Evolutionary conservation across 2,329 filamentous ascomycete genomes (phyloP), one percentile per base, ranked within the genome.

Genomic region (Fusarium oligoseptatum): DNA sequence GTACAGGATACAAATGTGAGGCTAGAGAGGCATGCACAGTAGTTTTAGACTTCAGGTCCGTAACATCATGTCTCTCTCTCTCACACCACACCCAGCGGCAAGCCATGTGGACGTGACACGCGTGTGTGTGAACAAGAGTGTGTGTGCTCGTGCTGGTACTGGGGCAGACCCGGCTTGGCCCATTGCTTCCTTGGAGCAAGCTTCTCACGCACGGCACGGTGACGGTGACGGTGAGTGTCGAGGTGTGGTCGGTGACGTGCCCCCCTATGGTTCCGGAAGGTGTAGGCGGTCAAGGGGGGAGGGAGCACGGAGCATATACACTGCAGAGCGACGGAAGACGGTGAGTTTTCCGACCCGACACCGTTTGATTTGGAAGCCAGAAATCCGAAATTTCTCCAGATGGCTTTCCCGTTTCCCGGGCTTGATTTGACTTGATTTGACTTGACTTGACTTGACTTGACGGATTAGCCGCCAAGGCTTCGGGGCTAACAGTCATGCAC

Each of bases 161-260:
- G 48, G 45, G 48, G 48, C 48, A 52, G 27, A 52, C 24, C 48
- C 27, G 48, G 48, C 48, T 29, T 52, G 48, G 48, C 27, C 48
- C 10, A 52, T 32, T 52, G 48, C 48, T 52, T 52, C 27, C 48
- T 52, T 52, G 48, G 48, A 52, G 27, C 48, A 52, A 52, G 48
- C 27, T 32, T 52, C 48, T 52, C 48, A 61, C 43, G 43, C 43
- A 48, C 43, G 43, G 43, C 43, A 45, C 60, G 32, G 45, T 36
- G 52, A 69, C 36, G 22, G 45, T 48, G 68, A 75, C 41, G 20
- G 56, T 55, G 50, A 57, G 17, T n/a, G 27, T 52, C 27, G 48
- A 60, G 37, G 10, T 64, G 67, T 64, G 61, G 66, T 68, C 73
- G 63, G 67, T 70, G 70, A 66, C 43, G 71, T 71, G 55, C 43